Evolutionary conservation across 2,329 filamentous ascomycete genomes (phyloP).

Genomic region (Botrytis fragariae): DNA sequence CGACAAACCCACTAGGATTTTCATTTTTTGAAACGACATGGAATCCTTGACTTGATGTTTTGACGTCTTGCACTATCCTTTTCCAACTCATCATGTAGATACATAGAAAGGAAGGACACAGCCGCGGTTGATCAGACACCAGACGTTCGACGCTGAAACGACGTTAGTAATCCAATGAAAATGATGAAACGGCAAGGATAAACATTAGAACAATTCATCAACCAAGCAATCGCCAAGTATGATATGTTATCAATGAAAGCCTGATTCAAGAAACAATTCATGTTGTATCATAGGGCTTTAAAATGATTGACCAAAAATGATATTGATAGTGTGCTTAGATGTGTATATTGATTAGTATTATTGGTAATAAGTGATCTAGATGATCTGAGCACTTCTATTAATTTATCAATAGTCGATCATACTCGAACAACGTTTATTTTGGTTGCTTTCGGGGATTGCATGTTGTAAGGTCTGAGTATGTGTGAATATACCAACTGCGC

Average conservation of each 20-base stretch:
- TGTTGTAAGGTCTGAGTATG: too few species aligned
- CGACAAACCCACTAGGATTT: neutral
- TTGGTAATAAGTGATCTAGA: too few species aligned
- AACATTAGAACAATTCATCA: neutral
- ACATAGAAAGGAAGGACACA: neutral
- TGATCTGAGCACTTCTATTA: too few species aligned
- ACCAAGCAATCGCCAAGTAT: neutral
- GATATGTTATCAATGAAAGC: neutral
- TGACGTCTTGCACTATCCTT: neutral
- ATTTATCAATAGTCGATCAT: too few species aligned
- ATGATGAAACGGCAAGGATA: neutral
- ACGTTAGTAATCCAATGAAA: neutral
- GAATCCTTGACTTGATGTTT: neutral
- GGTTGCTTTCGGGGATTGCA: too few species aligned
- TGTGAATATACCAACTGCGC: too few species aligned
- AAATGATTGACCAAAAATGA: too few species aligned
- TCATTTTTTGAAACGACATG: neutral
- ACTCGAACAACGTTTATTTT: too few species aligned
- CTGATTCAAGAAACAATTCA: neutral
- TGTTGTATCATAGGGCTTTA: too few species aligned
- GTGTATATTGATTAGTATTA: too few species aligned
- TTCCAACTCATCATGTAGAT: neutral
- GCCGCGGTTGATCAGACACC: slow-evolving; percentile 3
- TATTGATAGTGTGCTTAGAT: too few species aligned
- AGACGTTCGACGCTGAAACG: neutral